Evolutionary conservation across 768 basidiomycete species (phyloP).

Genomic region (Strobilomyces echinocephalus): DNA sequence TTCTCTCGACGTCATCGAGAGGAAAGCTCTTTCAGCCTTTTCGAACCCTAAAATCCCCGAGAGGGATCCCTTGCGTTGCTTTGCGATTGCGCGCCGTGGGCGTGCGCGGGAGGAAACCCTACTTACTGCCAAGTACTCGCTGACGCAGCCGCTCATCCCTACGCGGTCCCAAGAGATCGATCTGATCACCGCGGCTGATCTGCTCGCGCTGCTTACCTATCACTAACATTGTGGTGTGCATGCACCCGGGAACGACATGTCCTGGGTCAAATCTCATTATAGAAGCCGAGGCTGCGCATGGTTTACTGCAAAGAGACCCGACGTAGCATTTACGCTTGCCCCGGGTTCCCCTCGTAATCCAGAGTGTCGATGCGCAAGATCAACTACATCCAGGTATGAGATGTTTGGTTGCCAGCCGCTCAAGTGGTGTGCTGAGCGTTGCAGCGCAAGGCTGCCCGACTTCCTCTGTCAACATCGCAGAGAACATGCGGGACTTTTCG

Average conservation of each 20-base stretch:
- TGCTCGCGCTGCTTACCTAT: slow-evolving; percentile 24
- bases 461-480: neutral
- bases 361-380: neutral
- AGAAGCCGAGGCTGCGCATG: slow-evolving; percentile 1
- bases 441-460: neutral
- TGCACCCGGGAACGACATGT: neutral
- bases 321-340: no score
- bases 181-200: slow-evolving; percentile 21
- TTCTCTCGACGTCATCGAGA: neutral
- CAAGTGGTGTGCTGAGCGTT: slow-evolving; percentile 13
- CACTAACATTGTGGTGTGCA: slow-evolving; percentile 16
- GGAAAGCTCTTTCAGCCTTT: neutral
- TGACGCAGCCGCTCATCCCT: slow-evolving; percentile 22
- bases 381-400: neutral
- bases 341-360: no score
- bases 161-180: slow-evolving; percentile 24
- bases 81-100: neutral
- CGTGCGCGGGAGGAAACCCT: neutral
- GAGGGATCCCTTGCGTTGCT: neutral
- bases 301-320: neutral
- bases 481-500: neutral
- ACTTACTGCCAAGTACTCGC: slow-evolving; percentile 6
- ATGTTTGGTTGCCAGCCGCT: neutral
- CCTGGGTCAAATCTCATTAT: slow-evolving; percentile 11
- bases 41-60: neutral